Conservation (phyloP, 2,329 filamentous ascomycete genomes). For the Ophiocordyceps australis region DNA sequence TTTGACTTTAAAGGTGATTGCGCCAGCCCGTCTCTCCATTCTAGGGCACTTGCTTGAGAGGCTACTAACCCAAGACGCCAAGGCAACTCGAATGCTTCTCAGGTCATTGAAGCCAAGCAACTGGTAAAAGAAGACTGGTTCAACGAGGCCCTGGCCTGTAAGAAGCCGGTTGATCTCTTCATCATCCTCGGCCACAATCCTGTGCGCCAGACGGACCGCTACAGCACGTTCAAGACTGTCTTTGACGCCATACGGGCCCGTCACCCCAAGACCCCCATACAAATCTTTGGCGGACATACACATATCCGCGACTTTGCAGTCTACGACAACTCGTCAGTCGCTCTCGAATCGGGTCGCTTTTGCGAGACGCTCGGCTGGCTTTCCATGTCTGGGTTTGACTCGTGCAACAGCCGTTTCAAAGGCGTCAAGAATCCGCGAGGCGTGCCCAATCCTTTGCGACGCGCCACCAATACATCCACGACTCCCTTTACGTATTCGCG, state of each 20-base stretch:
- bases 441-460: constrained; percentile 19
- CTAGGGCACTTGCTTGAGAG: not conserved
- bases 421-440: constrained; percentile 16
- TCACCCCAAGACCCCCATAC: constrained; percentile 38
- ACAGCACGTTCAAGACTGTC: constrained; percentile 24
- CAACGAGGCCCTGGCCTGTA: constrained; percentile 29
- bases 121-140: constrained; percentile 42
- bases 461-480: constrained; percentile 16
- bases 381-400: constrained; percentile 40
- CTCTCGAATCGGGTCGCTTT: constrained; percentile 44
- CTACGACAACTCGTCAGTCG: constrained; percentile 42
- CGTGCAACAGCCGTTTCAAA: constrained; percentile 20
- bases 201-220: constrained; percentile 22
- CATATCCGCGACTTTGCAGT: constrained; percentile 48
- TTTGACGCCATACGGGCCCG: constrained; percentile 38
- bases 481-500: constrained; percentile 30
- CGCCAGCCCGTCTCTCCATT: not conserved
- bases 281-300: constrained; percentile 46
- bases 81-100: constrained; percentile 42
- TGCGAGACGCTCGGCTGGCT: constrained; percentile 53
- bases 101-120: constrained; percentile 33
- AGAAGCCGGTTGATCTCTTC: constrained; percentile 42
- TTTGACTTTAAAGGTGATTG: constrained; percentile 27
- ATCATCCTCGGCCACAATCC: constrained; percentile 47
- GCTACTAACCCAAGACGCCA: too few species aligned